These are phyloP conservation scores for Protea cynaroides DNA, from an alignment of 164 flowering plant species.

Conservation along the genomic window DNA sequence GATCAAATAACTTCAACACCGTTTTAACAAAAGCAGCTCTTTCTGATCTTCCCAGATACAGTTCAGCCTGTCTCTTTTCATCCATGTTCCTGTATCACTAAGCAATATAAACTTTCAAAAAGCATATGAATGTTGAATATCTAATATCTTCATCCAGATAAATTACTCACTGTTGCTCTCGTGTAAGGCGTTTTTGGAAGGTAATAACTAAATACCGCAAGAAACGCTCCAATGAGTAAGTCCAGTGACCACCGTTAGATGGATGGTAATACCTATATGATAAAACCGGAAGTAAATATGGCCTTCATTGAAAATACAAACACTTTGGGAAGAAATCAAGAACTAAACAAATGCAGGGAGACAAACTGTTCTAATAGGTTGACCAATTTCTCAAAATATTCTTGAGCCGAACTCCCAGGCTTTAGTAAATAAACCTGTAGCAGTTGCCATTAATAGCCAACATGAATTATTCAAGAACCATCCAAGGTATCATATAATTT, in stretches of 20 bases:
- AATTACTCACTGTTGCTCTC: conserved; percentile 70
- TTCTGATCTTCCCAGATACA: conserved; percentile 52
- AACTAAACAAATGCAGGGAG: conserved; percentile 23
- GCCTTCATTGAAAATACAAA: background rate
- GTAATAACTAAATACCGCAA: conserved; percentile 65
- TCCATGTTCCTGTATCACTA: conserved; percentile 37
- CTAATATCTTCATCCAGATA: conserved; percentile 1
- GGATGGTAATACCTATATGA: conserved; percentile 88
- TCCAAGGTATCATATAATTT: background rate
- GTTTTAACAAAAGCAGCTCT: conserved; percentile 66
- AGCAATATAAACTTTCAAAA: conserved; percentile 3
- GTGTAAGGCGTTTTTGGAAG: conserved; percentile 75
- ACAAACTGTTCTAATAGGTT: conserved; percentile 95
- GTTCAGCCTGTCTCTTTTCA: conserved; percentile 23
- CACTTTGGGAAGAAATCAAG: conserved; percentile 8
- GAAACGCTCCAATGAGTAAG: conserved; percentile 81
- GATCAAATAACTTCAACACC: conserved; percentile 76
- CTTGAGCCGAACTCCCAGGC: conserved; percentile 72
- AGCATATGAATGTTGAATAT: conserved; percentile 3
- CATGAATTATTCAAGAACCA: background rate
- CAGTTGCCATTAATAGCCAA: conserved; percentile 7
- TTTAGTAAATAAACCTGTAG: conserved; percentile 81
- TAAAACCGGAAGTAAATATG: conserved; percentile 13
- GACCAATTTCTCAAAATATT: conserved; percentile 82
- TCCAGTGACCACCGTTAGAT: conserved; percentile 99